These are phyloP conservation scores for Climacium dendroides DNA, from an alignment of 225 moss, liverwort and hornwort species.

Conservation along the genomic window DNA sequence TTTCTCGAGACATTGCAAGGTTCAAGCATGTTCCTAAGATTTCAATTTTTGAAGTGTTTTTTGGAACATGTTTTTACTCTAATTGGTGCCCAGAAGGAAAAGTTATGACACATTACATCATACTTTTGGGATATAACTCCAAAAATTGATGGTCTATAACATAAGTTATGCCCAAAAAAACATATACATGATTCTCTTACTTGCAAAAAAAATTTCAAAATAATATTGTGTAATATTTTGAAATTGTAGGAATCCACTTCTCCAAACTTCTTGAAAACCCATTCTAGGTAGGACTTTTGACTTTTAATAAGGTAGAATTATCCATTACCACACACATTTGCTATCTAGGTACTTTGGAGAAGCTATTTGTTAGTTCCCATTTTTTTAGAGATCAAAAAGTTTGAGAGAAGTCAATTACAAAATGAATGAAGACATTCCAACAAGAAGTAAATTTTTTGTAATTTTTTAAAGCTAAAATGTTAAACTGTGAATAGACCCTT, in stretches of 20 bases:
- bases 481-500: no score
- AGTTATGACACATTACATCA: not conserved
- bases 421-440: no score
- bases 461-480: no score
- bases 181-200: not conserved
- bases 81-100: fast-evolving
- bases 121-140: fast-evolving
- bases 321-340: no score
- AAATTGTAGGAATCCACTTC: not conserved
- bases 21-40: not conserved
- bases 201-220: not conserved
- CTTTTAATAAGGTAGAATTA: no score
- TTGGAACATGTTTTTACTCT: not conserved
- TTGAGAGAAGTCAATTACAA: no score
- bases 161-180: not conserved
- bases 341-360: no score
- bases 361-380: no score
- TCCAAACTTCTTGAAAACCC: not conserved
- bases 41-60: not conserved
- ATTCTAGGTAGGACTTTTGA: not conserved
- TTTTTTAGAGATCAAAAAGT: no score
- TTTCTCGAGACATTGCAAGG: fast-evolving
- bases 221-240: not conserved
- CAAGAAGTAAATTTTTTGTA: no score
- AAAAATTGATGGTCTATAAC: fast-evolving